These are phyloP conservation scores for Trichoderma sp. DNA, from an alignment of 2,329 filamentous ascomycete genomes.

Conservation along the genomic window DNA sequence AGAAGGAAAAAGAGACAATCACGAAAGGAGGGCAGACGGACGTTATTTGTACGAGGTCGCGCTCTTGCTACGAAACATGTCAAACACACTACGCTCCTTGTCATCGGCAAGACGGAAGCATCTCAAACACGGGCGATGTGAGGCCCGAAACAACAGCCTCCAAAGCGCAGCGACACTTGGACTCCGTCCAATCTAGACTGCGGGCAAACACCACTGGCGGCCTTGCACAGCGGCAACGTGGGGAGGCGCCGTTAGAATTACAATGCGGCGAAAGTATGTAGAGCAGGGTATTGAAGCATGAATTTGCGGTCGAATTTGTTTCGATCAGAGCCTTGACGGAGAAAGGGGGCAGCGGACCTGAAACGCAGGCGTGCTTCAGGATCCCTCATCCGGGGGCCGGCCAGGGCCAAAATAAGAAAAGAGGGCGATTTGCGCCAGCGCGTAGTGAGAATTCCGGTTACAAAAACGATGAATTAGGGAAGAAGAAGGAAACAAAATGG, in stretches of 20 bases:
- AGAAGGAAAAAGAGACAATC: neutral
- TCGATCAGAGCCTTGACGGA: constrained; percentile 11
- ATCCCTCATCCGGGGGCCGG: neutral
- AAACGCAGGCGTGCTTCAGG: constrained; percentile 29
- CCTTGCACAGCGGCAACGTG: neutral
- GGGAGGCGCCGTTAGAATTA: neutral
- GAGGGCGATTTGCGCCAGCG: neutral
- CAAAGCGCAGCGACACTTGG: neutral
- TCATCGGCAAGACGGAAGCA: constrained; percentile 16
- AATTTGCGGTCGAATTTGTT: neutral
- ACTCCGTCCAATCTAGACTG: neutral
- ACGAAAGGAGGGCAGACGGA: constrained; percentile 14
- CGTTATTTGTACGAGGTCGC: constrained; percentile 21
- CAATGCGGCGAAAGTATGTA: neutral
- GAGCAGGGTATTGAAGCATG: neutral
- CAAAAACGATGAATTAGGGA: neutral
- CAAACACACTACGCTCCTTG: constrained; percentile 11
- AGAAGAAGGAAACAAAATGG: neutral
- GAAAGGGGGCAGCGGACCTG: constrained; percentile 18
- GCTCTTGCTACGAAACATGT: neutral
- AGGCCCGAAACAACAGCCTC: constrained; percentile 12
- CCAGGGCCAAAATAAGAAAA: neutral
- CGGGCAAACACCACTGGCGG: neutral
- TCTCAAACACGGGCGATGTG: constrained; percentile 16
- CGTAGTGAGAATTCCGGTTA: constrained; percentile 5